Base-by-base conservation (phyloP, 306 rosid species). In the Begonia loranthoides region DNA sequence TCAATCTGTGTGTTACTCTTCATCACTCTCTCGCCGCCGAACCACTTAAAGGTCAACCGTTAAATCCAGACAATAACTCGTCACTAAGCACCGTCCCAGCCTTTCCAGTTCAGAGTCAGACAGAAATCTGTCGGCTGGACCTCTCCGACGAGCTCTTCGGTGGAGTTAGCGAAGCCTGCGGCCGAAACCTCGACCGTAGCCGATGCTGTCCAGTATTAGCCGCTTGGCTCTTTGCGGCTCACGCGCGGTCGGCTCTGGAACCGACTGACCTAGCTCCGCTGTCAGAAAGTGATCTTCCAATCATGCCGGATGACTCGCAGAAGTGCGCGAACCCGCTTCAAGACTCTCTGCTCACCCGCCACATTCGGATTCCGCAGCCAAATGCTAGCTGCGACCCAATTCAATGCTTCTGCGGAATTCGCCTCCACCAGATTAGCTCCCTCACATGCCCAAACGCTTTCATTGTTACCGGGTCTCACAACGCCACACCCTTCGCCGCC, bases 291-390 rank as follows among this genome's bases (percentile, higher is more conserved):
- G 95, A 90, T 40, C 75, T 72, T 0, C 99, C 99, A 3, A 90
- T 90, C 87, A 86, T 70, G 86, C 99, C 99, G 6, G 94, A 90
- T 57, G 99, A 90, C 75, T 82, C 99, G 5, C 99, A 90, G 66
- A 86, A 80, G 57, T 90, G 99, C 17, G 99, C 83, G 3, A 82
- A 86, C 80, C 74, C 99, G 28, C 79, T 90, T 10, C 99, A 90
- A 16, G 75, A 69, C 51, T 90, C 95, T 46, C 66, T 90, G 0
- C 36, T 74, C 17, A 63, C 55, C 45, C 79, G 95, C 4, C 74
- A 83, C 51, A 83, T 90, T 12, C 54, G 88, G 62, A 76, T 90
- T 55, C 92, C 95, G 0, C 99, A 90, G 28, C 92, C 95, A 2
- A 90, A 90, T 66, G 83, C 93, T 9, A 80, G 73, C 53, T 90